phyloP scores from a whole-genome alignment of 2,329 filamentous ascomycete species.

The Gnomoniopsis sp. region DNA sequence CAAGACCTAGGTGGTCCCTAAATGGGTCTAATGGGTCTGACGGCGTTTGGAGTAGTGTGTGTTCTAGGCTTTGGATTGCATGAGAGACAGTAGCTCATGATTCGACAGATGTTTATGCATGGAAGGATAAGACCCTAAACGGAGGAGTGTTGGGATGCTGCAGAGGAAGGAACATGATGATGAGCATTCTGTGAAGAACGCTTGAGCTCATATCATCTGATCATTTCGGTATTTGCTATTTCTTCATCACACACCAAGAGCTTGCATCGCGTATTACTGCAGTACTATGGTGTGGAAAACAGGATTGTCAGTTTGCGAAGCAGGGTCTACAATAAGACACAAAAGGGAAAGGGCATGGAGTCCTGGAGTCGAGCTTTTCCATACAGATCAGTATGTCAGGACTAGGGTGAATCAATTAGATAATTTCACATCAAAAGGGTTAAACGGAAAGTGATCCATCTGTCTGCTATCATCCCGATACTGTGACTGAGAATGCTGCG shows the following conservation, averaged over 20 bases:
- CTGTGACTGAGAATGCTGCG: not conserved
- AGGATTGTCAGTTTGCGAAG: conserved; percentile 8
- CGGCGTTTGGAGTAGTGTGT: not conserved
- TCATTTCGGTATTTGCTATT: conserved; percentile 8
- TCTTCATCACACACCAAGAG: not conserved
- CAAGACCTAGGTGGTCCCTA: conserved; percentile 19
- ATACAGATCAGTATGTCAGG: conserved; percentile 13
- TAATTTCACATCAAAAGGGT: conserved; percentile 3
- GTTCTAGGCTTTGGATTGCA: not conserved
- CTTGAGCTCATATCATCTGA: conserved; percentile 2
- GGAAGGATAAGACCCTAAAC: not conserved
- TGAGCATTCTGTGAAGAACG: not conserved
- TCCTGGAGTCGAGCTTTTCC: conserved; percentile 15
- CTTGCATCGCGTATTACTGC: conserved; percentile 12
- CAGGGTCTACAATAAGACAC: conserved; percentile 10
- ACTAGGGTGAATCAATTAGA: conserved; percentile 17
- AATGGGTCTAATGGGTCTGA: not conserved
- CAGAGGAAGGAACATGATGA: conserved; percentile 1
- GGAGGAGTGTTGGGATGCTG: not conserved
- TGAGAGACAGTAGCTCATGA: conserved; percentile 1
- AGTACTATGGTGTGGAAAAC: conserved; percentile 6
- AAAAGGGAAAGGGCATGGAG: conserved; percentile 16
- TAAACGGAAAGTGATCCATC: not conserved
- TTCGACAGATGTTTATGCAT: not conserved
- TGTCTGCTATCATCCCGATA: not conserved